These are phyloP conservation scores for Solanum hybrid DNA, from an alignment of 305 asterid genomes.

Conservation along the genomic window DNA sequence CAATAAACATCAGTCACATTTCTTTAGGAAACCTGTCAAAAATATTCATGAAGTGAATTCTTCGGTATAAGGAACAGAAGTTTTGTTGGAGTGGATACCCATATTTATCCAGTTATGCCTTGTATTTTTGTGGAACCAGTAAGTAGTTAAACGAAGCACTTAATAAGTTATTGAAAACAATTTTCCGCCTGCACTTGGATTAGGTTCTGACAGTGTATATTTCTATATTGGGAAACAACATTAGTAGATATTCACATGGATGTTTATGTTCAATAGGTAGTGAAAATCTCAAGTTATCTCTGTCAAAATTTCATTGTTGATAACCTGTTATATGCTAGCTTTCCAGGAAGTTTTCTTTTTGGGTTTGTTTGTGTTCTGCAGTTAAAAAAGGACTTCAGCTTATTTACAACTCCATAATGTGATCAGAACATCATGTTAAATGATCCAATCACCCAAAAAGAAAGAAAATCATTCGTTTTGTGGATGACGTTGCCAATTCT, in stretches of 20 bases:
- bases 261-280: background rate
- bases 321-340: background rate
- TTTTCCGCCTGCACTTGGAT: background rate
- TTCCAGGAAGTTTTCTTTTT: background rate
- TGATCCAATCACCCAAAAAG: background rate
- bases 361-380: background rate
- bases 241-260: background rate
- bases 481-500: background rate
- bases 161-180: background rate
- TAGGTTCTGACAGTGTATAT: background rate
- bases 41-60: background rate
- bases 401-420: background rate
- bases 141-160: background rate
- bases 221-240: background rate
- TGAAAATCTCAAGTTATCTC: background rate
- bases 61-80: background rate
- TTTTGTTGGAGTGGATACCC: background rate
- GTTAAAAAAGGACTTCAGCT: background rate
- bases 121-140: background rate
- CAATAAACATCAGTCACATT: background rate
- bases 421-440: background rate
- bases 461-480: background rate
- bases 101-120: background rate
- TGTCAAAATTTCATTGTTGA: background rate
- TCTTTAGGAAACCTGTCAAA: background rate